phyloP scores from a whole-genome alignment of 2,329 filamentous ascomycete species.

The Fusarium sp. region DNA sequence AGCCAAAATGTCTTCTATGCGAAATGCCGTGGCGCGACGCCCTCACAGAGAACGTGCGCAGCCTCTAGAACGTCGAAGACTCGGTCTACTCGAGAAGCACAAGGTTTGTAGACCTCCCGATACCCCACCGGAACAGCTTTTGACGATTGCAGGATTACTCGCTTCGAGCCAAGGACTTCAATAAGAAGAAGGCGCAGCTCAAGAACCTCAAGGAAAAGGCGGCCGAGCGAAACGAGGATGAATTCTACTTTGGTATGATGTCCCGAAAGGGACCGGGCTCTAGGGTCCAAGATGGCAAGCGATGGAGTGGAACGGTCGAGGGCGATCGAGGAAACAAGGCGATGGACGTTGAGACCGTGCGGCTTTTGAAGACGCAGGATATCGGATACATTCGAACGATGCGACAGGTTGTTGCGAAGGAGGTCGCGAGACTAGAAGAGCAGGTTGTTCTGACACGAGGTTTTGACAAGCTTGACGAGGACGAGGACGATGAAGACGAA shows the following conservation, averaged over 20 bases:
- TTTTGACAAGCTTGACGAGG: constrained; percentile 50
- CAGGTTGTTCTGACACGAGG: constrained; percentile 57
- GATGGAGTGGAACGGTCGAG: constrained; percentile 64
- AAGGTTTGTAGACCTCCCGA: constrained; percentile 64
- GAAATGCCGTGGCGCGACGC: constrained; percentile 77
- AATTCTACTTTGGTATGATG: constrained; percentile 78
- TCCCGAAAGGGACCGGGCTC: constrained; percentile 66
- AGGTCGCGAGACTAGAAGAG: constrained; percentile 65
- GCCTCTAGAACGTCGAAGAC: constrained; percentile 81
- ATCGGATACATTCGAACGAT: constrained; percentile 71
- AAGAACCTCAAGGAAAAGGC: constrained; percentile 69
- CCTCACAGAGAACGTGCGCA: constrained; percentile 92
- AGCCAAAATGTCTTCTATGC: constrained; percentile 64
- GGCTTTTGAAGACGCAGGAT: constrained; percentile 75
- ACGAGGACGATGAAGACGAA: constrained; percentile 45
- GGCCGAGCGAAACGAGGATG: constrained; percentile 74
- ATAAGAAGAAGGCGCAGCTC: constrained; percentile 70
- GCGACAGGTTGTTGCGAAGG: constrained; percentile 67
- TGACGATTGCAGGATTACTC: constrained; percentile 64
- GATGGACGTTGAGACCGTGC: constrained; percentile 65
- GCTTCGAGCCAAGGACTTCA: constrained; percentile 72
- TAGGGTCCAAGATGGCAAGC: constrained; percentile 58
- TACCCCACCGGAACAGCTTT: constrained; percentile 10
- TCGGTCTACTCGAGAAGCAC: constrained; percentile 94
- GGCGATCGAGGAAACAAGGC: constrained; percentile 67